Percentiles rank a stretch among this genome's conserved stretches.
These are phyloP conservation scores for Euphorbia tirucalli DNA, from an alignment of 345 rosid genomes.

Conservation along the genomic window DNA sequence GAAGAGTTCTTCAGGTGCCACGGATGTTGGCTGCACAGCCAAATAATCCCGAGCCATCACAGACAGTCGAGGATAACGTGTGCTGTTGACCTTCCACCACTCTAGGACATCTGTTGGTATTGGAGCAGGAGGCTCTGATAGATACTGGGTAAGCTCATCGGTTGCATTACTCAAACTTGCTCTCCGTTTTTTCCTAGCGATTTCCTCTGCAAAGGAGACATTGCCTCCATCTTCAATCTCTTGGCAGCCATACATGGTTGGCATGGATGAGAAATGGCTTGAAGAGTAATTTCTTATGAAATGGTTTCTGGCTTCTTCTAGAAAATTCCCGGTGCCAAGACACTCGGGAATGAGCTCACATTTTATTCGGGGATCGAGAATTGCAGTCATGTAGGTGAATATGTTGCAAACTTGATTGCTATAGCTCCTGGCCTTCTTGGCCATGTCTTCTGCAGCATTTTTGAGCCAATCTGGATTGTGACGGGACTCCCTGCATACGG, in stretches of 20 bases:
- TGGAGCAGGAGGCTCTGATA: conserved; percentile 81
- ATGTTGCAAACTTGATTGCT: conserved; percentile 70
- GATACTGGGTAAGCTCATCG: conserved; percentile 89
- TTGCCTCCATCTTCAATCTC: conserved; percentile 75
- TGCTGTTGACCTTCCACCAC: conserved; percentile 91
- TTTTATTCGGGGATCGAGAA: conserved; percentile 91
- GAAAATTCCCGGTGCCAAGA: conserved; percentile 57
- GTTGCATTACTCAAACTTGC: conserved; percentile 60
- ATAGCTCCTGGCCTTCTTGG: conserved; percentile 70
- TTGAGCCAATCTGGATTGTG: conserved; percentile 80
- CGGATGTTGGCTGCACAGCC: conserved; percentile 76
- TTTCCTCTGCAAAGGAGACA: conserved; percentile 90
- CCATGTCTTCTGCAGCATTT: conserved; percentile 81
- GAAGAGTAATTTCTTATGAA: conserved; percentile 67
- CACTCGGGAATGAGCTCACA: conserved; percentile 80
- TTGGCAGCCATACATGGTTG: conserved; percentile 57
- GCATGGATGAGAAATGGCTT: conserved; percentile 55
- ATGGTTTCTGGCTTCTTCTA: conserved; percentile 83
- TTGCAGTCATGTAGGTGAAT: conserved; percentile 80
- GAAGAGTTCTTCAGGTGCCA: conserved; percentile 74
- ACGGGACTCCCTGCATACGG: conserved; percentile 61
- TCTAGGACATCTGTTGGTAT: conserved; percentile 83
- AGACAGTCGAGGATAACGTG: conserved; percentile 81
- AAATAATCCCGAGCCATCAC: conserved; percentile 87
- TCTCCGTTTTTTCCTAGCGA: conserved; percentile 84